A percentile compares a stretch with the other conserved stretches of the same genome.
These are phyloP conservation scores for Avicennia marina DNA, from an alignment of 257 asterid genomes.

Conservation along the genomic window DNA sequence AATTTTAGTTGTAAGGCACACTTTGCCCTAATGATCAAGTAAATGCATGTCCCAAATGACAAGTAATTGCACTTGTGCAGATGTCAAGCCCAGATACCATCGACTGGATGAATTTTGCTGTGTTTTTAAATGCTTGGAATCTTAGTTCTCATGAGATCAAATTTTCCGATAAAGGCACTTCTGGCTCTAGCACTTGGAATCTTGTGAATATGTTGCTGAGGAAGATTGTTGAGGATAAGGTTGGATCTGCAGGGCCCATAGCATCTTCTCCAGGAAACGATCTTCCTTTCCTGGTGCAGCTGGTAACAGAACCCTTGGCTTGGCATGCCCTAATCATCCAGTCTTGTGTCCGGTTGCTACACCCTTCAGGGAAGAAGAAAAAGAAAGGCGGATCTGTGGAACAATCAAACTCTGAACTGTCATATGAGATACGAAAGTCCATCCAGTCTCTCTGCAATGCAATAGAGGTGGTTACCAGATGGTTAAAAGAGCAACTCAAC, in stretches of 20 bases:
- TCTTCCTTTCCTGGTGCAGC: conserved; percentile 59
- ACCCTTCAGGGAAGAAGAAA: conserved; percentile 85
- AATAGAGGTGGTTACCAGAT: conserved; percentile 44
- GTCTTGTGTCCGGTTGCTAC: conserved; percentile 53
- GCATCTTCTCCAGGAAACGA: conserved; percentile 63
- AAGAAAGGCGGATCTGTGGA: conserved; percentile 76
- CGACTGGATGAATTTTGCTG: conserved; percentile 81
- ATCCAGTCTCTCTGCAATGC: conserved; percentile 56
- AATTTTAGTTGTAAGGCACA: too few species aligned
- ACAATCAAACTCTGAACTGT: conserved; percentile 37
- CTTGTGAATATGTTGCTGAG: conserved; percentile 58
- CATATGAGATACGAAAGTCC: conserved; percentile 46
- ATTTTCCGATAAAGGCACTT: conserved; percentile 23
- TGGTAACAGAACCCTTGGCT: conserved; percentile 81
- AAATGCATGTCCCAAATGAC: too few species aligned
- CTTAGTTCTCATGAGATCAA: conserved; percentile 50
- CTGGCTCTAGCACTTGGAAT: conserved; percentile 49
- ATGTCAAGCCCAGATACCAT: conserved; percentile 38
- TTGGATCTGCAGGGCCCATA: conserved; percentile 46
- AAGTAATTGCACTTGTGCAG: conserved; percentile 49
- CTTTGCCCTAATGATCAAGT: neutral
- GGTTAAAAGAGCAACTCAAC: conserved; percentile 58
- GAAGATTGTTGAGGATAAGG: conserved; percentile 46
- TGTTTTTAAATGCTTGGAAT: conserved; percentile 89
- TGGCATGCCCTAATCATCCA: conserved; percentile 83